Percentiles rank a stretch among this genome's conserved stretches.
phyloP scores from a whole-genome alignment of 2,329 filamentous ascomycete genomes.

The Aaosphaeria pasadenensis region DNA sequence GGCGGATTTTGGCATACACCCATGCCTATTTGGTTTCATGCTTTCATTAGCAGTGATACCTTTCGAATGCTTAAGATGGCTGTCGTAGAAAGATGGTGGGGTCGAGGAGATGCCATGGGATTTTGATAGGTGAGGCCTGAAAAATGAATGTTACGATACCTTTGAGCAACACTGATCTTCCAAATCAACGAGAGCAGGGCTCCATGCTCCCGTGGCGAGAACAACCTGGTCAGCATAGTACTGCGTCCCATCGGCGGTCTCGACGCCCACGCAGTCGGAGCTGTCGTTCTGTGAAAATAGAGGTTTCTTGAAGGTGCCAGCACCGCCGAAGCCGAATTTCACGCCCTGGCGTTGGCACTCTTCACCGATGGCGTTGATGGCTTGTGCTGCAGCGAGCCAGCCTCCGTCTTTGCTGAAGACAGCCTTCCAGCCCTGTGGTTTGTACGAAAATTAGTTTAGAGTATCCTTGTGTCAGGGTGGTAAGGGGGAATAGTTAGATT shows the following conservation, averaged over 20 bases:
- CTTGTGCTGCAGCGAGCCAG: constrained; percentile 48
- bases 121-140: background rate
- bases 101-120: too few relatives aligned
- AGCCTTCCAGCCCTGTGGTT: constrained; percentile 44
- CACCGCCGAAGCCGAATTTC: constrained; percentile 42
- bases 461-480: too few relatives aligned
- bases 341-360: constrained; percentile 39
- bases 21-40: constrained; percentile 36
- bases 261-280: constrained; percentile 39
- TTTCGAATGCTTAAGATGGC: background rate
- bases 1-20: constrained; percentile 53
- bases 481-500: background rate
- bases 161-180: constrained; percentile 47
- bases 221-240: constrained; percentile 46
- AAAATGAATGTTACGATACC: constrained; percentile 42
- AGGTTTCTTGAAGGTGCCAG: constrained; percentile 46
- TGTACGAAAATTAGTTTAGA: background rate
- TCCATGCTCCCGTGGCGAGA: constrained; percentile 40
- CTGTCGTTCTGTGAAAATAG: constrained; percentile 34
- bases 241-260: constrained; percentile 41
- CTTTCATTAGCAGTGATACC: background rate
- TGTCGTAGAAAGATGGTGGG: background rate
- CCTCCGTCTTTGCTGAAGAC: constrained; percentile 45
- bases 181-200: constrained; percentile 23
- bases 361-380: constrained; percentile 46